Evolutionary conservation across 2,329 filamentous ascomycete genomes (phyloP), one percentile per base, ranked within the genome.

Genomic region (Fusarium mangiferae): DNA sequence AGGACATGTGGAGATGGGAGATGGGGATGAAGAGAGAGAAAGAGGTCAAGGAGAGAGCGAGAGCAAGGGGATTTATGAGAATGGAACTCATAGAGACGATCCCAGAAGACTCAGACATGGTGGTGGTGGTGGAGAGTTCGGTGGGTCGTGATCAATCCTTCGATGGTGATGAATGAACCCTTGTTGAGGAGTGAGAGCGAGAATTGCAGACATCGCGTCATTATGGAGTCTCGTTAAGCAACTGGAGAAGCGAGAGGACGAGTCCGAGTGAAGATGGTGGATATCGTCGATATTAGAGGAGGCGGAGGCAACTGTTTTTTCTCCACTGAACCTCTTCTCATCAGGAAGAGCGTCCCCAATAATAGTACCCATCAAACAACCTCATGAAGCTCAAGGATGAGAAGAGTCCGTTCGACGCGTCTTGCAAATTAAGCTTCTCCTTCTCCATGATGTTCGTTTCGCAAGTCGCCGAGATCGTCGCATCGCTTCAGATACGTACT

Each of bases 291-390:
- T 54, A 51, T 64, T 66, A 26, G 26, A 66, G 58, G 56, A 68
- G 64, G 44, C 42, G 48, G 41, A 61, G 39, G 62, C 62, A 64
- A 69, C 36, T 48, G 36, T 24, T 10, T n/a, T 52, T 45, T 59
- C 67, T 72, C 72, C 72, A 74, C 72, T 62, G 59, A 56, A 56
- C 60, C 56, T 59, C 22, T 33, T 33, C 56, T 59, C 67, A 44
- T 57, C 36, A 54, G 28, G 24, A 44, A 26, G 41, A 45, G 55
- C 7, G 67, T n/a, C 20, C 33, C 33, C 13, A 33, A 13, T 13
- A 33, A 13, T 33, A 33, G 20, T 72, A 54, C 51, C 72, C 72
- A 74, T 60, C 51, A 62, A 75, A 74, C 72, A 74, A 72, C 67
- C 67, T 71, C 62, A 36, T 56, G 35, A 51, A 56, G 62, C 62